Evolutionary conservation across 345 rosid genomes (phyloP).

Genomic region (Salix purpurea): DNA sequence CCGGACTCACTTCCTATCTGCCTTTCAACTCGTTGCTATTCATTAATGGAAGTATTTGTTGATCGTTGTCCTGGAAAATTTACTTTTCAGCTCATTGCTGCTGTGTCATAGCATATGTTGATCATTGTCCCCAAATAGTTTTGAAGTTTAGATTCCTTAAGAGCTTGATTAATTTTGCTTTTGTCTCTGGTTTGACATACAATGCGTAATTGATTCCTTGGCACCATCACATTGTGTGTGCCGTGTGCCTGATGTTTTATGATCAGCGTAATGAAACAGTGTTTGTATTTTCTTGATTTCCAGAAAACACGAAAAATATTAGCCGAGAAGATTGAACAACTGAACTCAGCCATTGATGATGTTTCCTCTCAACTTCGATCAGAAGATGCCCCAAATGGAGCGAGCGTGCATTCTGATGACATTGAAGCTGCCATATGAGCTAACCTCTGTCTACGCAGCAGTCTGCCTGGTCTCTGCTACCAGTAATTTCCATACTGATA

Average conservation of each 20-base stretch:
- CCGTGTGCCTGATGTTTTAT: not conserved
- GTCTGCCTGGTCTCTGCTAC: slow-evolving; percentile 5
- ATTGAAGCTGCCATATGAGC: slow-evolving; percentile 52
- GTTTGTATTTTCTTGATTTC: slow-evolving; percentile 13
- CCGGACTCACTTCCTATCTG: not conserved
- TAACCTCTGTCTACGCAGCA: not conserved
- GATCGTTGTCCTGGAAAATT: no score
- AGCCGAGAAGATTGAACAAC: slow-evolving; percentile 76
- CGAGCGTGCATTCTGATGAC: slow-evolving; percentile 29
- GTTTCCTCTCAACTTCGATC: slow-evolving; percentile 71
- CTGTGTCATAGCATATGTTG: not conserved
- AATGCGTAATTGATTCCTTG: not conserved
- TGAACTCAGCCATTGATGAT: slow-evolving; percentile 81
- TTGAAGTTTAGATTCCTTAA: not conserved
- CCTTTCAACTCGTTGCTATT: not conserved
- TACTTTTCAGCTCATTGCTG: not conserved
- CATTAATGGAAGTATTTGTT: not conserved
- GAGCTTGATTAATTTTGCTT: not conserved
- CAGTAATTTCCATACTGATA: slow-evolving; percentile 10
- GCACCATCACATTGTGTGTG: not conserved
- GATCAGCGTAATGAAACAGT: not conserved
- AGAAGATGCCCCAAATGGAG: slow-evolving; percentile 58
- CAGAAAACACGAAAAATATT: slow-evolving; percentile 81
- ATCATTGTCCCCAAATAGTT: not conserved
- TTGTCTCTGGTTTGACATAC: not conserved